These are phyloP conservation scores for Phaffomyces antillensis DNA, from an alignment of 805 yeast genomes.

Conservation along the genomic window DNA sequence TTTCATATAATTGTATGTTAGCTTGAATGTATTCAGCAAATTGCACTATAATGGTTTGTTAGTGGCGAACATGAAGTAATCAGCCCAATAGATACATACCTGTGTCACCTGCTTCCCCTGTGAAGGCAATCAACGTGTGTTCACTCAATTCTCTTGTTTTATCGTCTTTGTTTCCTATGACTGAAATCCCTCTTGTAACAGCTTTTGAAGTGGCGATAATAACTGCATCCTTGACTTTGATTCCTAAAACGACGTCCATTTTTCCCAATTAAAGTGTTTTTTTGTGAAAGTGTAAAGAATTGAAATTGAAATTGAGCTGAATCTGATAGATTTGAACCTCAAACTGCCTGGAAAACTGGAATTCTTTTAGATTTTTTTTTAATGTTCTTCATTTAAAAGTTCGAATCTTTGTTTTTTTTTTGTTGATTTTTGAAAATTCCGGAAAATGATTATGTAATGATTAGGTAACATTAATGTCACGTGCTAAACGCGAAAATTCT, in stretches of 20 bases:
- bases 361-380: no score
- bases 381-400: neutral
- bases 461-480: neutral
- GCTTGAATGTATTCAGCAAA: conserved; percentile 95
- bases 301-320: no score
- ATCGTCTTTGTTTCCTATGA: conserved; percentile 71
- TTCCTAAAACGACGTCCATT: conserved; percentile 91
- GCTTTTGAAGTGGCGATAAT: conserved; percentile 93
- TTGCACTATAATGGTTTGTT: conserved; percentile 40
- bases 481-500: neutral
- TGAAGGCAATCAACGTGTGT: conserved; percentile 76
- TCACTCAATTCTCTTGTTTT: conserved; percentile 70
- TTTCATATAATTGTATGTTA: conserved; percentile 78
- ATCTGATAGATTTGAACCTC: no score
- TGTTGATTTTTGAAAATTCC: neutral
- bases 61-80: conserved; percentile 4
- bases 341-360: neutral
- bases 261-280: neutral
- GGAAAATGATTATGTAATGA: neutral
- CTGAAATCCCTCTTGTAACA: conserved; percentile 82
- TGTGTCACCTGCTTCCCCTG: conserved; percentile 97
- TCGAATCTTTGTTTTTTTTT: neutral
- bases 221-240: conserved; percentile 73
- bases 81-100: conserved; percentile 19
- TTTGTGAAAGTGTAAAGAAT: no score